These are phyloP conservation scores for Trichoderma endophyticum DNA, from an alignment of 2,329 filamentous ascomycete species.

Conservation along the genomic window DNA sequence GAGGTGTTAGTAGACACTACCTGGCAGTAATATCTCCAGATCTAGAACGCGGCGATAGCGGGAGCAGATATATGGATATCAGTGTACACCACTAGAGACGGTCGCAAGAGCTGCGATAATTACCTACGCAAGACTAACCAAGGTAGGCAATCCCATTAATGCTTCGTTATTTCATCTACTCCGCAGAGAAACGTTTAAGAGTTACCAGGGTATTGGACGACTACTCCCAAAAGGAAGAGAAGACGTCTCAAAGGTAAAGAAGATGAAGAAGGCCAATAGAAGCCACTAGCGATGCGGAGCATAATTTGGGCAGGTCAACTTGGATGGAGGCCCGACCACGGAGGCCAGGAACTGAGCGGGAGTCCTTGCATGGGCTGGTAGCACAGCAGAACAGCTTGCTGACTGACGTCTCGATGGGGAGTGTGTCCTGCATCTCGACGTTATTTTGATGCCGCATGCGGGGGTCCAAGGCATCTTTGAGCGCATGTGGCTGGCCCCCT, in stretches of 20 bases:
- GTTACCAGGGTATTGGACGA: neutral
- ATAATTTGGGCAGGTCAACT: neutral
- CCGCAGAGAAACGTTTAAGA: neutral
- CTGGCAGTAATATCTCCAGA: neutral
- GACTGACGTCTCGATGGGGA: neutral
- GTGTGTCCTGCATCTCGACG: conserved; percentile 6
- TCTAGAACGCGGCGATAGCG: neutral
- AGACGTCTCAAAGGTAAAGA: neutral
- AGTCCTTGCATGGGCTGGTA: neutral
- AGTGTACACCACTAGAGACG: neutral
- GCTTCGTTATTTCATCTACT: neutral
- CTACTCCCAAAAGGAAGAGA: neutral
- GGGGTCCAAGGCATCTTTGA: conserved; percentile 2
- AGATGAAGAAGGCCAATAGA: neutral
- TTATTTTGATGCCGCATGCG: neutral
- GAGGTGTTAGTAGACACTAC: neutral
- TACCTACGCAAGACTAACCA: neutral
- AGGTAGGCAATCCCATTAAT: neutral
- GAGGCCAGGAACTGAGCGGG: neutral
- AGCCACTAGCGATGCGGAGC: neutral
- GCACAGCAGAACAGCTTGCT: neutral
- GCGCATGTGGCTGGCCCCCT: conserved; percentile 1
- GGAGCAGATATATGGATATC: neutral
- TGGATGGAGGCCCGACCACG: neutral
- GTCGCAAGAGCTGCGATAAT: neutral